Base-by-base conservation (phyloP, 2,329 filamentous ascomycete species). In the Blumeria graminis region DNA sequence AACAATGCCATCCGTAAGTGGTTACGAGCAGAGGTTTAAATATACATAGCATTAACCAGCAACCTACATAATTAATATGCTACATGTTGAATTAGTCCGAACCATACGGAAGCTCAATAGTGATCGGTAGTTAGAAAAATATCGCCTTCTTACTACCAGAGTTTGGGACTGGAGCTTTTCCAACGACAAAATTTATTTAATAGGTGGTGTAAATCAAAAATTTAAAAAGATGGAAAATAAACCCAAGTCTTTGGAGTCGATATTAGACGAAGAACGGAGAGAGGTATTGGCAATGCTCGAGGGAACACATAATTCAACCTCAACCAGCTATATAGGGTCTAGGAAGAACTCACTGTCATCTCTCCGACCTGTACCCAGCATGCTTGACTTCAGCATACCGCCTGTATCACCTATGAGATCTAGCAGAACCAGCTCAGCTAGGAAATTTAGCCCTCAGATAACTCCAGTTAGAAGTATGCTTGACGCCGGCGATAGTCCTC, bases 231-330 rank as follows among this genome's bases (percentile, higher is more conserved):
- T 66, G 64, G 58, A 61, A 39, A 57, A 61, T 54, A 56, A 69
- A 55, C 71, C 72, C 18, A 86, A 86, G 81, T 87, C 83, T 64
- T 77, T 89, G 64, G 84, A 87, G 69, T 77, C 82, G 53, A 78
- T 81, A 61, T 73, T 88, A 60, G 84, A 88, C 65, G 81, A 87
- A 71, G 85, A 90, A 72, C 77, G 83, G 59, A 74, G 75, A 60
- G 83, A 86, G 69, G 80, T 88, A 41, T 72, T 87, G 61, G 80
- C 79, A 52, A 71, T 86, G 59, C 72, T 87, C 45, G 80, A 84
- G 56, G 60, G 59, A 16, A 57, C 55, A 22, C 52, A 60, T n/a
- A 34, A 32, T 35, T 36, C 22, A 50, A 18, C 60, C 41, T 60
- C 65, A 56, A 60, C 64, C 59, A 63, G 63, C 61, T 61, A 67